Base-by-base conservation (phyloP, 805 yeast genomes). In the Naumovozyma castellii region DNA sequence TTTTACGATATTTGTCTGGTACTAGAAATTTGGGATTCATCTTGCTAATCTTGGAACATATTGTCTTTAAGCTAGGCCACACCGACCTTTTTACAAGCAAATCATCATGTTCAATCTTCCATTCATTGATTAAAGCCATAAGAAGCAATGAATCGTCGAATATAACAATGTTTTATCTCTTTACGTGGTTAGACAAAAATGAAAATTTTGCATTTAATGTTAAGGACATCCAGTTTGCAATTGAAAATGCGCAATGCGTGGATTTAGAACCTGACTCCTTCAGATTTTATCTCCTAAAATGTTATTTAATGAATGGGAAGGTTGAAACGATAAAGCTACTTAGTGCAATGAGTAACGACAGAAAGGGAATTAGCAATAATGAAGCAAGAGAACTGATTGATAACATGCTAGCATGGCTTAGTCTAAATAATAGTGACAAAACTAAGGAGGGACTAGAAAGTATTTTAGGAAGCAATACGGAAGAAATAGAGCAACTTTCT, bases 1-100 rank as follows among this genome's bases (percentile, higher is more conserved):
- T 22, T 6, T 15, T 39, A 14, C 13, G 20, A 10, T 18, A 34
- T 15, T 14, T 39, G 5, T 20, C 19, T 5, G 31, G 20, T 16
- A 19, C 20, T 3, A 35, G 19, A 16, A 15, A 17, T 31, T 10
- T 35, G 20, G 38, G 42, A 5, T 35, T 28, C 18, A n/a, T 32
- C 1, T n/a, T 39, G 12, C 3, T 12, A n/a, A 17, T 27, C 18
- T 27, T 39, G 12, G 20, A 30, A 17, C 13, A 29, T 2, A 6
- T 22, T 6, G 10, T 22, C 9, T 22, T 22, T 22, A 6, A 10
- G 6, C 10, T 22, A 22, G 27, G 10, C 10, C 27, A 22, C 6
- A 22, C 27, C 6, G 27, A 10, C 10, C 6, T 22, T 22, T 22
- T 22, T 6, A 10, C 10, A 22, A 22, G 10, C 9, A 22, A 22